Evolutionary conservation across 805 yeast genomes (phyloP).

Genomic region (Groenewaldozyma salmanticensis): DNA sequence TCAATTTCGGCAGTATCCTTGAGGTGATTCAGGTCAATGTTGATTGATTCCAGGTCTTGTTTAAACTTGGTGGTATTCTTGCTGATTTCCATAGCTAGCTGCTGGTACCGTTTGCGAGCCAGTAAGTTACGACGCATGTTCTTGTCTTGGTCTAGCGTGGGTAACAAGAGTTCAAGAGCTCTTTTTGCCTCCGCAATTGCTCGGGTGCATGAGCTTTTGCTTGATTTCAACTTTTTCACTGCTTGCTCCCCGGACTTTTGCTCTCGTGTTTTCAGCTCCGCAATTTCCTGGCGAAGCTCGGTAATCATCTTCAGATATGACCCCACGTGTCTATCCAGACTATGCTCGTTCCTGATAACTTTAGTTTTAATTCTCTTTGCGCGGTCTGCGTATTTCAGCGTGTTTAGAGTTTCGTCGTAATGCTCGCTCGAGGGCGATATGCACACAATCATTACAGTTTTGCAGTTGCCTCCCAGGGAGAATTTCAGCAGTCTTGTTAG

Average conservation of each 20-base stretch:
- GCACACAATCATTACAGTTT: slow-evolving; percentile 94
- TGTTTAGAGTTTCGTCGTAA: slow-evolving; percentile 87
- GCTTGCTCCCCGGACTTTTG: slow-evolving; percentile 11
- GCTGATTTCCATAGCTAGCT: slow-evolving; percentile 1
- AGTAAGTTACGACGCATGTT: neutral
- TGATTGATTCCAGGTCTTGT: neutral
- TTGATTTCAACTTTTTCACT: slow-evolving; percentile 6
- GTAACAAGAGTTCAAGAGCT: neutral
- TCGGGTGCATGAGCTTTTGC: slow-evolving; percentile 6
- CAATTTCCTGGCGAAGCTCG: slow-evolving; percentile 68
- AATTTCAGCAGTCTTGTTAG: slow-evolving; percentile 78
- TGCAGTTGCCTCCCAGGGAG: slow-evolving; percentile 89
- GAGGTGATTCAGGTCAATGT: neutral
- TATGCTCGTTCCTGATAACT: slow-evolving; percentile 60
- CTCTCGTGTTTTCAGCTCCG: slow-evolving; percentile 45
- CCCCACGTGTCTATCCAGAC: slow-evolving; percentile 73
- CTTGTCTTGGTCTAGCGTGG: neutral
- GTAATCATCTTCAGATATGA: slow-evolving; percentile 77
- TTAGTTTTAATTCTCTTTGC: slow-evolving; percentile 88
- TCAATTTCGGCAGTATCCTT: slow-evolving; percentile 4
- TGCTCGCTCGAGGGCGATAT: slow-evolving; percentile 79
- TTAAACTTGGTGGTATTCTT: neutral
- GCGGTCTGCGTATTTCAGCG: slow-evolving; percentile 81
- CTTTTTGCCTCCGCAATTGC: slow-evolving; percentile 14
- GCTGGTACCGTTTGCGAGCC: slow-evolving; percentile 1